Percentiles rank a stretch among this genome's conserved stretches.
phyloP scores from a whole-genome alignment of 495 filamentous ascomycete genomes.

The Tuber microsphaerosporum region DNA sequence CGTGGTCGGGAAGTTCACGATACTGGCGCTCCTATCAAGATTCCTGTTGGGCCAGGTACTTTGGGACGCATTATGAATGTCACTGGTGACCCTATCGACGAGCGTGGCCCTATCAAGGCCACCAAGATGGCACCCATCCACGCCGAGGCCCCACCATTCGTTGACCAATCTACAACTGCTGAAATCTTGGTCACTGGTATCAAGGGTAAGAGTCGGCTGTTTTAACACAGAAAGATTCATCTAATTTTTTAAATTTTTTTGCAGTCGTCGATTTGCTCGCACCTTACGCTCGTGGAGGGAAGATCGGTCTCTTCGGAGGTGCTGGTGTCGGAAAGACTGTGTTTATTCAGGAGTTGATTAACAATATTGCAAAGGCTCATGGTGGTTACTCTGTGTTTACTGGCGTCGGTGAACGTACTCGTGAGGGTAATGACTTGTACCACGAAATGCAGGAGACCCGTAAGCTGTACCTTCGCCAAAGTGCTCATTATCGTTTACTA shows the following conservation, averaged over 20 bases:
- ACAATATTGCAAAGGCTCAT: constrained; percentile 99
- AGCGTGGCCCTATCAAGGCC: constrained; percentile 94
- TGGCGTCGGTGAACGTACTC: constrained; percentile 99
- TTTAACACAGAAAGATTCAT: constrained; percentile 16
- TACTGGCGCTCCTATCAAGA: constrained; percentile 90
- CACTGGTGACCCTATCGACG: constrained; percentile 99
- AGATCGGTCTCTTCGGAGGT: constrained; percentile 99
- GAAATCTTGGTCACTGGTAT: constrained; percentile 98
- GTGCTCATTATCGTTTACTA: constrained; percentile 4
- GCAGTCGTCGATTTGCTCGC: constrained; percentile 90
- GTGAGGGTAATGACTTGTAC: constrained; percentile 99
- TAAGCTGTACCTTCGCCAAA: constrained; percentile 12
- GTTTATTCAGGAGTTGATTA: constrained; percentile 99
- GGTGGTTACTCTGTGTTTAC: constrained; percentile 99
- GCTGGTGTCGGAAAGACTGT: constrained; percentile 99
- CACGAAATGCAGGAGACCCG: constrained; percentile 99
- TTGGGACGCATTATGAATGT: constrained; percentile 99
- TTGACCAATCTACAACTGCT: constrained; percentile 88
- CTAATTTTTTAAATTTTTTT: constrained; percentile 20
- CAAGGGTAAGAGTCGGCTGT: constrained; percentile 53
- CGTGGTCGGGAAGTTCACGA: constrained; percentile 78
- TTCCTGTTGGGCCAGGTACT: constrained; percentile 89
- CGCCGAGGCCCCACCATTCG: constrained; percentile 81
- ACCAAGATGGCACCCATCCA: constrained; percentile 83
- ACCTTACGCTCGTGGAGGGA: constrained; percentile 99